Evolutionary conservation across 768 basidiomycete species (phyloP).

Genomic region (Phlegmacium glaucopus): DNA sequence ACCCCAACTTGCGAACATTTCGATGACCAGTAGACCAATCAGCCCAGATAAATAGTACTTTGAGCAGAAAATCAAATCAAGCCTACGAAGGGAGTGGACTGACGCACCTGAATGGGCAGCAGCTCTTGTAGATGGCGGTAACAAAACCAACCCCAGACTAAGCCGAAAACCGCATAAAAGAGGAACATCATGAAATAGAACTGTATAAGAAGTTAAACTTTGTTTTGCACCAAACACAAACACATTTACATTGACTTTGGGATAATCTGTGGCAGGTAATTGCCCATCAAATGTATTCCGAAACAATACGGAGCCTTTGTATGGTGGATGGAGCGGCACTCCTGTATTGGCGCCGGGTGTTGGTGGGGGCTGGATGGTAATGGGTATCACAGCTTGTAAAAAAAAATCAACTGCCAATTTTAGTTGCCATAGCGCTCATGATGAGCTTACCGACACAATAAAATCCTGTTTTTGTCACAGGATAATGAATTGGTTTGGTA

Average conservation of each 20-base stretch:
- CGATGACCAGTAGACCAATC: conserved; percentile 81
- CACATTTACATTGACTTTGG: conserved; percentile 84
- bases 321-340: conserved; percentile 68
- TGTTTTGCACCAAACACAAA: background rate
- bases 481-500: conserved; percentile 73
- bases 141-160: conserved; percentile 81
- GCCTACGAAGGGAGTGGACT: conserved; percentile 9
- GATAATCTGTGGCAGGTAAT: conserved; percentile 91
- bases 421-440: background rate
- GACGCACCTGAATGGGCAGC: conserved; percentile 78
- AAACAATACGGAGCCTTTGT: conserved; percentile 79
- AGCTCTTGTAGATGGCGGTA: conserved; percentile 79
- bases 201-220: conserved; percentile 33
- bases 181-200: conserved; percentile 87
- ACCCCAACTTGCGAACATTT: conserved; percentile 95
- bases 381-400: conserved; percentile 74
- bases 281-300: conserved; percentile 85
- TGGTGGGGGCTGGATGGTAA: conserved; percentile 61
- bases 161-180: conserved; percentile 66
- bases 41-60: conserved; percentile 92
- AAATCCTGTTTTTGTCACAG: conserved; percentile 85
- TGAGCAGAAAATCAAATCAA: background rate
- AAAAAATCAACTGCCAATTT: background rate
- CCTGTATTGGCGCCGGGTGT: conserved; percentile 42
- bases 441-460: conserved; percentile 84